Conservation (phyloP, 441 rosid genomes). For the Capsella rubella region DNA sequence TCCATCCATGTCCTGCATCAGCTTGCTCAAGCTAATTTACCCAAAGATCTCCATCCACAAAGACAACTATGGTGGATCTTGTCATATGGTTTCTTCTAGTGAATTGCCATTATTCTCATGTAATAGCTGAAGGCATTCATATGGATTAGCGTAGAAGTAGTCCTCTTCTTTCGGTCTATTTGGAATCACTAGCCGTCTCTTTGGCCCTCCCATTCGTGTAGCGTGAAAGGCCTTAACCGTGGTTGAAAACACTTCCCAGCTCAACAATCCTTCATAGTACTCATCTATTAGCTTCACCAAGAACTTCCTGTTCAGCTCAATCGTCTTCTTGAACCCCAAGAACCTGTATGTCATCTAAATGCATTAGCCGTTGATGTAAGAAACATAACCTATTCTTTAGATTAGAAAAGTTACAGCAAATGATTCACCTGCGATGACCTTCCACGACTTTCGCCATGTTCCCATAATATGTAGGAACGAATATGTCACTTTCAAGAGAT, state of each 20-base stretch:
- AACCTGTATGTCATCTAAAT: constrained; percentile 45
- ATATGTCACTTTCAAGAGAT: constrained; percentile 73
- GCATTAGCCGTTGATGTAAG: constrained; percentile 19
- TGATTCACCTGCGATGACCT: constrained; percentile 75
- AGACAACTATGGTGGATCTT: constrained; percentile 8
- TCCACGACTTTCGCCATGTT: constrained; percentile 90
- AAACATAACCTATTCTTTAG: background rate
- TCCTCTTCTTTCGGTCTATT: constrained; percentile 83
- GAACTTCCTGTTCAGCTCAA: constrained; percentile 61
- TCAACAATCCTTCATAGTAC: constrained; percentile 55
- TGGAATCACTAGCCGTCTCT: constrained; percentile 52
- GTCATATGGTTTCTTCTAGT: constrained; percentile 35
- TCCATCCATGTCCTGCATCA: constrained; percentile 38
- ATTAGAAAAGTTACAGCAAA: constrained; percentile 15
- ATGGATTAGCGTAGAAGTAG: constrained; percentile 73
- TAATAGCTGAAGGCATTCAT: constrained; percentile 71
- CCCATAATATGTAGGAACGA: constrained; percentile 76
- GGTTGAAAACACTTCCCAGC: constrained; percentile 70
- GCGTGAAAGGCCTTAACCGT: constrained; percentile 61
- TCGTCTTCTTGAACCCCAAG: constrained; percentile 79
- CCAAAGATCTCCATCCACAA: constrained; percentile 12
- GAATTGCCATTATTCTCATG: constrained; percentile 57
- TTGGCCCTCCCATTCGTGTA: constrained; percentile 68
- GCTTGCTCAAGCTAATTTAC: background rate
- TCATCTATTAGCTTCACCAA: constrained; percentile 63